A percentile compares a stretch with the other conserved stretches of the same genome.
These are phyloP conservation scores for Abrus precatorius DNA, from an alignment of 306 rosid genomes.

Conservation along the genomic window DNA sequence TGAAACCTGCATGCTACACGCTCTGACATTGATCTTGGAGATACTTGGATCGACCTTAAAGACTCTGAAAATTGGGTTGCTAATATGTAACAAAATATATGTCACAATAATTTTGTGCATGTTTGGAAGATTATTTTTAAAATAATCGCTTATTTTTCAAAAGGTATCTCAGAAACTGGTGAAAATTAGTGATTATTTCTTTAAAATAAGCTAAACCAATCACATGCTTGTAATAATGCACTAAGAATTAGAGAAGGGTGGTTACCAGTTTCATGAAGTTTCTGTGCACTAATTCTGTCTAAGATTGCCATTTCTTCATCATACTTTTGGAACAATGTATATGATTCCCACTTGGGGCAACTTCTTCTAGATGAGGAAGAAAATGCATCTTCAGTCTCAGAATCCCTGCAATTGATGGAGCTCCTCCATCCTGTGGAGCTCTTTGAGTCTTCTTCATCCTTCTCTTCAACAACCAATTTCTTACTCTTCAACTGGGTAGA, in stretches of 20 bases:
- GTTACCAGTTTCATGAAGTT: conserved; percentile 84
- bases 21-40: conserved; percentile 87
- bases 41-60: conserved; percentile 70
- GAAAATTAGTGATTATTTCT: too few species aligned
- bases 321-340: conserved; percentile 79
- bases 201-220: too few species aligned
- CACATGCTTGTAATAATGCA: not conserved
- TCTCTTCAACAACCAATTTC: conserved; percentile 55
- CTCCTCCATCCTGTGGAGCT: conserved; percentile 89
- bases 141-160: too few species aligned
- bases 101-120: not conserved
- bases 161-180: too few species aligned
- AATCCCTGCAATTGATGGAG: conserved; percentile 73
- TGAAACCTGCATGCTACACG: conserved; percentile 66
- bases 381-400: conserved; percentile 74
- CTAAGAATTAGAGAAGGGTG: not conserved
- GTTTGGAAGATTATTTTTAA: too few species aligned
- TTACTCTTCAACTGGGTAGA: conserved; percentile 58
- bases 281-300: conserved; percentile 79
- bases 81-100: conserved; percentile 1
- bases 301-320: conserved; percentile 88
- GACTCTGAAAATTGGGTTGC: conserved; percentile 63
- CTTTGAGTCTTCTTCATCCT: conserved; percentile 62
- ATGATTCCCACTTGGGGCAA: conserved; percentile 95
- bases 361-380: conserved; percentile 87